Conservation (phyloP, 371 early-diverging fungal species). For the Entomophthora muscae region DNA sequence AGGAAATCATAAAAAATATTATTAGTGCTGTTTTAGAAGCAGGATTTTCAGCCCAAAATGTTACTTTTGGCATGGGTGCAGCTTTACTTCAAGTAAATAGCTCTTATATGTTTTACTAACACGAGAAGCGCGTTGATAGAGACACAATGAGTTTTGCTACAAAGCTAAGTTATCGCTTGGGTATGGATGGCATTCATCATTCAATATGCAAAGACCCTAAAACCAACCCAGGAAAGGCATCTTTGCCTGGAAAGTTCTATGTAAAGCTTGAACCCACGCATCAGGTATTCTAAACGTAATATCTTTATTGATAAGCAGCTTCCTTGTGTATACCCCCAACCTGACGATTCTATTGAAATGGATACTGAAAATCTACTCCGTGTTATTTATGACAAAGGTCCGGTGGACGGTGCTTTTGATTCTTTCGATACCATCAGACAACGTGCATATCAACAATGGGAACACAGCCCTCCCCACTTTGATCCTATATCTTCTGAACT, state of each 20-base stretch:
- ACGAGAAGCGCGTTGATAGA: slow-evolving; percentile 27
- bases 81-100: slow-evolving; percentile 27
- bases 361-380: slow-evolving; percentile 16
- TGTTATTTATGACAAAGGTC: slow-evolving; percentile 35
- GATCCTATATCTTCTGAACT: slow-evolving; percentile 18
- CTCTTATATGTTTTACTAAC: neutral
- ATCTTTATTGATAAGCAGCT: slow-evolving; percentile 13
- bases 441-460: slow-evolving; percentile 29
- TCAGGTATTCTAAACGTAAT: neutral
- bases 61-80: slow-evolving; percentile 75
- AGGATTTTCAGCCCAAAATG: slow-evolving; percentile 44
- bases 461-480: slow-evolving; percentile 16
- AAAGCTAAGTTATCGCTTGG: slow-evolving; percentile 24
- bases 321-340: slow-evolving; percentile 21
- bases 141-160: slow-evolving; percentile 73
- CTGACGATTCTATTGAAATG: slow-evolving; percentile 9
- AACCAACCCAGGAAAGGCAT: slow-evolving; percentile 36
- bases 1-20: slow-evolving; percentile 23
- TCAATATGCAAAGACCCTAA: slow-evolving; percentile 70
- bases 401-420: slow-evolving; percentile 21
- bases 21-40: slow-evolving; percentile 27
- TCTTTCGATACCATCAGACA: slow-evolving; percentile 24
- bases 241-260: slow-evolving; percentile 47
- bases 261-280: slow-evolving; percentile 14
- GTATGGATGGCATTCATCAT: slow-evolving; percentile 6